These are phyloP conservation scores for Daldinia vernicosa DNA, from an alignment of 495 filamentous ascomycete genomes.

Conservation along the genomic window DNA sequence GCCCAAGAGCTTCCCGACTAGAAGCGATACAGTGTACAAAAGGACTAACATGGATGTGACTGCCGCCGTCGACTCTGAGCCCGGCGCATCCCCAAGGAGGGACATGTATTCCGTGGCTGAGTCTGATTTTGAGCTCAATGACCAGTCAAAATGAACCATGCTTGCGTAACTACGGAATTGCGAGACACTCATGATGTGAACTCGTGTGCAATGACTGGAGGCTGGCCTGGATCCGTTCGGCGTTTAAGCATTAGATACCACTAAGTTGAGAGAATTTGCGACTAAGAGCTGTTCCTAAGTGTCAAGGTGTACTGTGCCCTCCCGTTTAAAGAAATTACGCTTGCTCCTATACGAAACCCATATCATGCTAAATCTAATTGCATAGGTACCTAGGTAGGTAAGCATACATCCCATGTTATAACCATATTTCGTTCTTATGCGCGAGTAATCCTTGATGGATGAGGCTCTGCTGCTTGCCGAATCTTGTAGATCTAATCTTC, in stretches of 20 bases:
- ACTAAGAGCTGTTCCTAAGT: neutral
- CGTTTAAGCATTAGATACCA: constrained; percentile 12
- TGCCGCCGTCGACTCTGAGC: neutral
- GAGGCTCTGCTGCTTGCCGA: neutral
- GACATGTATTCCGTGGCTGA: constrained; percentile 12
- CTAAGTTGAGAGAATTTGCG: neutral
- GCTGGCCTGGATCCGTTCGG: neutral
- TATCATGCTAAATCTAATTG: neutral
- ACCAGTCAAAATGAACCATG: neutral
- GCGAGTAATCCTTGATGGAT: neutral
- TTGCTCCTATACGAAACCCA: neutral
- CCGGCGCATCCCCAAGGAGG: neutral
- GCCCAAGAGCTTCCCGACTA: constrained; percentile 4
- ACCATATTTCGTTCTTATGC: neutral
- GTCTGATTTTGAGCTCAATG: neutral
- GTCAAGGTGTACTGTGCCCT: neutral
- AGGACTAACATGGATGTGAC: neutral
- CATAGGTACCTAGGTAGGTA: neutral
- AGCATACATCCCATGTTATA: neutral
- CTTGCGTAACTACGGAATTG: neutral
- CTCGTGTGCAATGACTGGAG: neutral
- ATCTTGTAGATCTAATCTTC: neutral
- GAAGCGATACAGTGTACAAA: neutral
- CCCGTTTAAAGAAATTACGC: neutral
- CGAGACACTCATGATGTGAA: neutral